Percentiles rank a stretch among this genome's conserved stretches.
Evolutionary conservation across 768 basidiomycete genomes (phyloP).

Genomic region (Chiua virens): DNA sequence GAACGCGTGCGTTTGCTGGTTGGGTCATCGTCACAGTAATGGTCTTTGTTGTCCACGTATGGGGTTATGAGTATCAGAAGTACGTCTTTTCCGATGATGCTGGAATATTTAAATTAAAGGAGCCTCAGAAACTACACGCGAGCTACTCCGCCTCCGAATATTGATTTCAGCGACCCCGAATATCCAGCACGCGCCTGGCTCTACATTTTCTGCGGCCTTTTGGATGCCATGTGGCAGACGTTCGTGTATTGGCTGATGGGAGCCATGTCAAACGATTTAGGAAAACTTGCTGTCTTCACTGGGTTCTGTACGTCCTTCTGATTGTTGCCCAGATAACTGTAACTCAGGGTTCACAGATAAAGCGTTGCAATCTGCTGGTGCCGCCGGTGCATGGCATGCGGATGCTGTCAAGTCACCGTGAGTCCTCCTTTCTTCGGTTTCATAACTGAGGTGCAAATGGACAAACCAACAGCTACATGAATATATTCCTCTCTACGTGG

Average conservation of each 20-base stretch:
- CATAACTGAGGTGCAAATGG: not conserved
- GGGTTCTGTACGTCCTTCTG: constrained; percentile 67
- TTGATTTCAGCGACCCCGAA: constrained; percentile 57
- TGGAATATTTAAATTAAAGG: not conserved
- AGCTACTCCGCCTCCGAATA: constrained; percentile 44
- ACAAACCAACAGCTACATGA: constrained; percentile 49
- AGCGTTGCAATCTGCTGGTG: constrained; percentile 75
- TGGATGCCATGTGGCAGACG: constrained; percentile 87
- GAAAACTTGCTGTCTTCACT: constrained; percentile 74
- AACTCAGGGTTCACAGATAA: constrained; percentile 48
- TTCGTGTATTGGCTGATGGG: constrained; percentile 83
- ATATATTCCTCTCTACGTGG: constrained; percentile 75
- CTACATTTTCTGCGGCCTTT: constrained; percentile 70
- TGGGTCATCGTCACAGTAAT: constrained; percentile 62
- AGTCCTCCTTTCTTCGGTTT: constrained; percentile 25
- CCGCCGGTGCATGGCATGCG: constrained; percentile 69
- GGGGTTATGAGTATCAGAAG: constrained; percentile 79
- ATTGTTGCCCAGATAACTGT: not conserved
- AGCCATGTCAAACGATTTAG: constrained; percentile 81
- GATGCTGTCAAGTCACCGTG: constrained; percentile 65
- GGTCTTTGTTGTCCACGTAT: constrained; percentile 69
- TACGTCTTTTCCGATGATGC: constrained; percentile 30
- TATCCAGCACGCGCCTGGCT: constrained; percentile 60
- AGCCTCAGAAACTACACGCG: constrained; percentile 57
- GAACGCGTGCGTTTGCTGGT: constrained; percentile 68